Percentiles rank a stretch among this genome's conserved stretches.
These are phyloP conservation scores for Fusarium anguioides DNA, from an alignment of 2,329 filamentous ascomycete species.

Conservation along the genomic window DNA sequence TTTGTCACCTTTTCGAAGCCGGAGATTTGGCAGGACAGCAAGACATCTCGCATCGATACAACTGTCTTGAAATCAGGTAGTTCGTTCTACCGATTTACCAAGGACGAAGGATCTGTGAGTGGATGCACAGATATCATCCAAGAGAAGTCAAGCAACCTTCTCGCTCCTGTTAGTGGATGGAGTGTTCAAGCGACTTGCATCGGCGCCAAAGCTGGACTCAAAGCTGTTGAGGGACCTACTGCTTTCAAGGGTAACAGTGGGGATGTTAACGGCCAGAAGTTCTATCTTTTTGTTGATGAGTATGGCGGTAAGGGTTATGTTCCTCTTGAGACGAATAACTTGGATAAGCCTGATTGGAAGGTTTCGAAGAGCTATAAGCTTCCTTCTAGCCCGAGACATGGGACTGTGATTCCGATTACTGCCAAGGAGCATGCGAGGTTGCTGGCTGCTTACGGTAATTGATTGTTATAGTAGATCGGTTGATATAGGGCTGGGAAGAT, in stretches of 20 bases:
- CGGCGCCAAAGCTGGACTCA: slow-evolving; percentile 60
- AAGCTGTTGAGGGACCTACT: slow-evolving; percentile 63
- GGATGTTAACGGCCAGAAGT: slow-evolving; percentile 64
- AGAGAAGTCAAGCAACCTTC: slow-evolving; percentile 58
- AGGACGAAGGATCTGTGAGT: slow-evolving; percentile 63
- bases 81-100: slow-evolving; percentile 64
- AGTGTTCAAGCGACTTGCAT: slow-evolving; percentile 60
- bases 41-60: slow-evolving; percentile 63
- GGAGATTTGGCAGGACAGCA: slow-evolving; percentile 63
- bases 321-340: slow-evolving; percentile 62
- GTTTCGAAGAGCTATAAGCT: slow-evolving; percentile 59
- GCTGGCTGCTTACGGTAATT: slow-evolving; percentile 2
- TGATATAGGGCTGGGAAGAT: rapidly evolving
- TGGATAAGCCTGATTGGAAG: slow-evolving; percentile 61
- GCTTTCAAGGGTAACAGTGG: slow-evolving; percentile 61
- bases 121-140: slow-evolving; percentile 67
- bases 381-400: slow-evolving; percentile 62
- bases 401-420: slow-evolving; percentile 64
- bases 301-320: slow-evolving; percentile 64
- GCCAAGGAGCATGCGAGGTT: slow-evolving; percentile 43
- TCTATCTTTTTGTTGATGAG: slow-evolving; percentile 67
- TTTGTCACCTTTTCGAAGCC: slow-evolving; percentile 62
- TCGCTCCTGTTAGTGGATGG: slow-evolving; percentile 57
- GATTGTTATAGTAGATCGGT: too few relatives aligned
- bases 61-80: slow-evolving; percentile 58